These are phyloP conservation scores for Talaromyces proteolyticus DNA, from an alignment of 495 filamentous ascomycete species.

Conservation along the genomic window DNA sequence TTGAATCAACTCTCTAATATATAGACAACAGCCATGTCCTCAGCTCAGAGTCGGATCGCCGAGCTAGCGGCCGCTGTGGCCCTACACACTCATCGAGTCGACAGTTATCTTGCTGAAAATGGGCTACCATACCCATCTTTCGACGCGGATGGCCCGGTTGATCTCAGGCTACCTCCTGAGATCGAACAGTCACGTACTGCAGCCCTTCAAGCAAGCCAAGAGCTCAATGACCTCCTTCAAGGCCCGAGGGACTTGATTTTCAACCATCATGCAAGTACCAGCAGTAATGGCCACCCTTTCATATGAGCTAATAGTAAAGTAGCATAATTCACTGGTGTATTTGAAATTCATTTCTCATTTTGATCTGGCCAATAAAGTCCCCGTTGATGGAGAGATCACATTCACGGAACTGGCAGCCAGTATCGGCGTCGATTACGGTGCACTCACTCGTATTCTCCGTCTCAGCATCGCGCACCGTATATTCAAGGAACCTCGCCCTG, in stretches of 20 bases:
- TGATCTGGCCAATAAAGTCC: slow-evolving; percentile 19
- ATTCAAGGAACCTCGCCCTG: slow-evolving; percentile 46
- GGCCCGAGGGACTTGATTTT: slow-evolving; percentile 9
- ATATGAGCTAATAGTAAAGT: not conserved
- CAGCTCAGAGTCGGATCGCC: slow-evolving; percentile 8
- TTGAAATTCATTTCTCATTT: slow-evolving; percentile 28
- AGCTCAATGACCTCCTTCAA: slow-evolving; percentile 14
- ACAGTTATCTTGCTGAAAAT: slow-evolving; percentile 8
- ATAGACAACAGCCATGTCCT: slow-evolving; percentile 1
- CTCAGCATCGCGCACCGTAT: slow-evolving; percentile 50
- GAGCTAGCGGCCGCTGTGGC: slow-evolving; percentile 12
- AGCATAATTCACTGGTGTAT: slow-evolving; percentile 10
- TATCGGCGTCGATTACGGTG: slow-evolving; percentile 32
- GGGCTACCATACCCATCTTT: slow-evolving; percentile 13
- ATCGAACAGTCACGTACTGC: slow-evolving; percentile 9
- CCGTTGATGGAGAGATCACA: slow-evolving; percentile 30
- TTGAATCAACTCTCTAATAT: no score
- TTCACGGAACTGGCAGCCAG: slow-evolving; percentile 35
- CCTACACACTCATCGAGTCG: slow-evolving; percentile 8
- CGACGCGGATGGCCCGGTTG: slow-evolving; percentile 9
- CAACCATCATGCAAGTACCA: slow-evolving; percentile 3
- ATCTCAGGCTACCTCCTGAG: slow-evolving; percentile 10
- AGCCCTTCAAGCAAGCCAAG: slow-evolving; percentile 11
- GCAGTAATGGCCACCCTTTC: no score
- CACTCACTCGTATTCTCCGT: slow-evolving; percentile 47